Conservation (phyloP, 176 grass and related monocot species). For the Juncus inflexus region DNA sequence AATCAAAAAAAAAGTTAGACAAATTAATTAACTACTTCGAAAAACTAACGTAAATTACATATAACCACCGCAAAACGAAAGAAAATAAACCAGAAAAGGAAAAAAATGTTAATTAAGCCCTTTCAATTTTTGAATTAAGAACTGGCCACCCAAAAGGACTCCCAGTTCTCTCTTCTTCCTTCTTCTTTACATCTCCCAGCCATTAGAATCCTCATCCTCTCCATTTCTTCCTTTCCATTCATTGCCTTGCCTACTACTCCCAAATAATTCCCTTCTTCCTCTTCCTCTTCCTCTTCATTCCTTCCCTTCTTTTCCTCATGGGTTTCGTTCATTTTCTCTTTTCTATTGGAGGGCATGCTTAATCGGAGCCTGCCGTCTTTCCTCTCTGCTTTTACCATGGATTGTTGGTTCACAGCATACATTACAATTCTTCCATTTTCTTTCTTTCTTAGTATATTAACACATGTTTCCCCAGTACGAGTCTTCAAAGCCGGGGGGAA, state of each 20-base stretch:
- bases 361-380: slow-evolving; percentile 55
- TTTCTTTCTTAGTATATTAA: slow-evolving; percentile 48
- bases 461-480: slow-evolving; percentile 33
- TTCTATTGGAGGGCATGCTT: slow-evolving; percentile 19
- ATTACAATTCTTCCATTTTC: slow-evolving; percentile 54
- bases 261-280: slow-evolving; percentile 8
- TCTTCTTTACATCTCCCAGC: slow-evolving; percentile 9
- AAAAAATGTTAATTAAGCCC: slow-evolving; percentile 9
- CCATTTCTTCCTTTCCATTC: slow-evolving; percentile 2
- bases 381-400: slow-evolving; percentile 48
- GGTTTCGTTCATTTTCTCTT: slow-evolving; percentile 1
- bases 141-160: slow-evolving; percentile 14
- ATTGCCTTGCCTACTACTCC: slow-evolving; percentile 7
- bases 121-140: slow-evolving; percentile 5
- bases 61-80: not conserved
- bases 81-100: not conserved
- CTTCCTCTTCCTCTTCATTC: slow-evolving; percentile 12
- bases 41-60: not conserved
- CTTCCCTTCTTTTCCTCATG: slow-evolving; percentile 13
- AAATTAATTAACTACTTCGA: not conserved
- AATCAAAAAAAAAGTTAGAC: too few relatives aligned
- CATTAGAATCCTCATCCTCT: slow-evolving; percentile 8
- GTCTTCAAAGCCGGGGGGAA: slow-evolving; percentile 58
- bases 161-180: slow-evolving; percentile 12
- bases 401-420: slow-evolving; percentile 32